These are phyloP conservation scores for Hymenoscyphus occultus DNA, from an alignment of 2,329 filamentous ascomycete genomes.

Conservation along the genomic window DNA sequence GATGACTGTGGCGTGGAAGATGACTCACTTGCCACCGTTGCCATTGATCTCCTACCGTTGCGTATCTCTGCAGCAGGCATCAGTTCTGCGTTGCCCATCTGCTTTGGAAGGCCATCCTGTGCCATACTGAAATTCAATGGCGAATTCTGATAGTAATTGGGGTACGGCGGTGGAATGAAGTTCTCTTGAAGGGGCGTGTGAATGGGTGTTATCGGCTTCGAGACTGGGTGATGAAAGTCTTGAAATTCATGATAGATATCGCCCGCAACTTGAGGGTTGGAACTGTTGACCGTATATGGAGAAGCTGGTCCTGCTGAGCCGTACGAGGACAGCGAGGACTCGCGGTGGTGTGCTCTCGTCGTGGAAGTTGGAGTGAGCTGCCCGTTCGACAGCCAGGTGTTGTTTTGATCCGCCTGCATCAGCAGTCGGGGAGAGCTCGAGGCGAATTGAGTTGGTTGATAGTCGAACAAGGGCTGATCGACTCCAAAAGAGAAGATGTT, in stretches of 20 bases:
- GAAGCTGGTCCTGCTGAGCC: conserved; percentile 59
- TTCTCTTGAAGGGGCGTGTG: conserved; percentile 36
- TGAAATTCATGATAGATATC: conserved; percentile 41
- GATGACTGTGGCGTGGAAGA: conserved; percentile 56
- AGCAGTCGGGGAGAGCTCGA: conserved; percentile 24
- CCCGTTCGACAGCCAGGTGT: conserved; percentile 34
- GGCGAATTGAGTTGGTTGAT: conserved; percentile 6
- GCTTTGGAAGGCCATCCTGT: conserved; percentile 28
- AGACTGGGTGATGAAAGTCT: conserved; percentile 35
- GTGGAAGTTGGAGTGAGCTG: conserved; percentile 36
- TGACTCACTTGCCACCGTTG: conserved; percentile 59
- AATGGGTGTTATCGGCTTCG: conserved; percentile 36
- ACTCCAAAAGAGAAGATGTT: conserved; percentile 9
- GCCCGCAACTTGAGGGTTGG: conserved; percentile 57
- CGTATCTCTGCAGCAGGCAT: conserved; percentile 34
- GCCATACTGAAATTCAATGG: conserved; percentile 30
- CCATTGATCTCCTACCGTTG: conserved; percentile 35
- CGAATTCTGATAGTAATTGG: conserved; percentile 39
- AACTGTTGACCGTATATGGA: conserved; percentile 52
- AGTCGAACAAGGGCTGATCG: conserved; percentile 12
- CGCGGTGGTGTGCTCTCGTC: conserved; percentile 47
- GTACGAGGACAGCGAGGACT: conserved; percentile 59
- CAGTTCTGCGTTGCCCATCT: conserved; percentile 29
- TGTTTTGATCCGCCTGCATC: conserved; percentile 34
- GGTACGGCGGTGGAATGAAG: conserved; percentile 38